Percentiles rank a stretch among this genome's conserved stretches.
Conservation (phyloP, 2,329 filamentous ascomycete species). For the Penicillium sp. region DNA sequence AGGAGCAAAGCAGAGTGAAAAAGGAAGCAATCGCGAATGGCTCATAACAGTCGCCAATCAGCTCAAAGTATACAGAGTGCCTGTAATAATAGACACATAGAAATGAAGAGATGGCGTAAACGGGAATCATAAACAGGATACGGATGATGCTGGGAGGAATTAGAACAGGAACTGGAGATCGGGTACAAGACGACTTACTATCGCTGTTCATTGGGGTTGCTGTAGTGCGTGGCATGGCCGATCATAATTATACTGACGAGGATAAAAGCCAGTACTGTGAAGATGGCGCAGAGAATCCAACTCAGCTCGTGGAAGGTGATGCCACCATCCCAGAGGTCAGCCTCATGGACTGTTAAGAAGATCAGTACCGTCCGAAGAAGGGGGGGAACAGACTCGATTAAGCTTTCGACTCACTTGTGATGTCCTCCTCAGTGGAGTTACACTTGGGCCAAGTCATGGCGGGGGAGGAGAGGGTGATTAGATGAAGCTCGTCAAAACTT, state of each 20-base stretch:
- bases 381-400: neutral
- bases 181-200: slow-evolving; percentile 43
- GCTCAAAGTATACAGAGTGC: slow-evolving; percentile 77
- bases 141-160: slow-evolving; percentile 68
- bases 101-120: slow-evolving; percentile 75
- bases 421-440: slow-evolving; percentile 51
- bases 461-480: neutral
- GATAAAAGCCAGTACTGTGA: slow-evolving; percentile 55
- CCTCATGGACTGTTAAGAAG: slow-evolving; percentile 42
- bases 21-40: slow-evolving; percentile 86
- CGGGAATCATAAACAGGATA: slow-evolving; percentile 83
- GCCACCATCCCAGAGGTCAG: slow-evolving; percentile 49
- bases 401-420: slow-evolving; percentile 36
- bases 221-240: slow-evolving; percentile 60
- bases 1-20: slow-evolving; percentile 79
- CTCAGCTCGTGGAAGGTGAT: slow-evolving; percentile 59
- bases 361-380: neutral
- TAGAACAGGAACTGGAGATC: slow-evolving; percentile 1
- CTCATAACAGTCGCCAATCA: slow-evolving; percentile 83
- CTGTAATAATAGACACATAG: slow-evolving; percentile 73
- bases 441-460: slow-evolving; percentile 46
- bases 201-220: slow-evolving; percentile 59
- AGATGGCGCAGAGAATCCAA: slow-evolving; percentile 53
- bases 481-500: neutral
- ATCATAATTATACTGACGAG: slow-evolving; percentile 49